Base-by-base conservation (phyloP, 768 basidiomycete genomes). In the Dentipellis sp. region DNA sequence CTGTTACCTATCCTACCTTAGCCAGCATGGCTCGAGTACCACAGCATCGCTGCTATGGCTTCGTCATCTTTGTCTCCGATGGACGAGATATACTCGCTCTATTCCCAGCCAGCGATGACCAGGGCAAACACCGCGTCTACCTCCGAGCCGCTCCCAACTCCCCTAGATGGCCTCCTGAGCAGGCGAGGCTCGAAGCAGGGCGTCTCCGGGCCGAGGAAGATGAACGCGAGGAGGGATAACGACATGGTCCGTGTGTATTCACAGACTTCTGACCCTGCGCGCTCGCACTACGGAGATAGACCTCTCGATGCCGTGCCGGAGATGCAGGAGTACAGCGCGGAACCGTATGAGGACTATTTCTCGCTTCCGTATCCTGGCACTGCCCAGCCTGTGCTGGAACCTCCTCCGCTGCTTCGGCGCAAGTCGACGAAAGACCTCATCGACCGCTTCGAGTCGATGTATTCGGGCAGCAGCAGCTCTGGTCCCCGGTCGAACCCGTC, bases 381-480 rank as follows among this genome's bases (percentile, higher is more conserved):
- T n/a, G 40, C 29, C 29, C 23, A 49, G 21, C n/a, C 52, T n/a
- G 45, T 29, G 1, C 12, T 21, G 19, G 38, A 29, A 17, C 10
- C 10, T 21, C 22, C 38, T 45, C 52, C 56, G 14, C 37, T 58
- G 29, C 59, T 35, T 5, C 61, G 59, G 12, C 56, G 51, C 9
- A 49, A 54, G 35, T 60, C 81, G 19, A 74, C 81, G 2, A 82
- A 75, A 59, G 78, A 77, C 34, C 66, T 83, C 17, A 80, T 83
- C 60, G 72, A 70, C 58, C 74, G 73, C 50, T 83, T 75, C 59
- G 82, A 84, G 63, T 72, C 78, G 14, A 70, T 81, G 62, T 55
- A 47, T 52, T 56, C 42, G 47, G 42, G 50, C 55, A 62, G 10
- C 52, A 55, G 45, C 63, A 54, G 5, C n/a, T 56, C 58, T 63